Evolutionary conservation across 345 rosid genomes (phyloP).

Genomic region (Murraya paniculata): DNA sequence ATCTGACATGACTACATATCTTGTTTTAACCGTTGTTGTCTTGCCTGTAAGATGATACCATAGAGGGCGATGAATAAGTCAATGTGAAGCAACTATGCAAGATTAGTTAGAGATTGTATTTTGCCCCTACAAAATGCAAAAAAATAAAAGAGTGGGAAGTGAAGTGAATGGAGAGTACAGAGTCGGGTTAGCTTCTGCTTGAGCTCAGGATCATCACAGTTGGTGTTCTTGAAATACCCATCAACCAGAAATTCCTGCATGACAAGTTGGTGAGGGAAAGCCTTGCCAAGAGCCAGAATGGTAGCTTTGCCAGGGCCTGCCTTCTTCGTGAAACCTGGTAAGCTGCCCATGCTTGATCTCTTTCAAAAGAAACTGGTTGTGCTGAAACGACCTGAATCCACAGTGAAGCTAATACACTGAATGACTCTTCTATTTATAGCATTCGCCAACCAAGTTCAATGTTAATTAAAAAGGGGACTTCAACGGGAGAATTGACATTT

Average conservation of each 20-base stretch:
- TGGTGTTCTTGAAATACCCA: slow-evolving; percentile 87
- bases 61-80: not conserved
- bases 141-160: slow-evolving; percentile 13
- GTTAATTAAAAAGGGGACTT: not conserved
- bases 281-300: slow-evolving; percentile 83
- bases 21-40: slow-evolving; percentile 91
- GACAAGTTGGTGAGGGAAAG: slow-evolving; percentile 95
- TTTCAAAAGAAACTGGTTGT: not conserved
- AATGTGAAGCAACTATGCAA: not conserved
- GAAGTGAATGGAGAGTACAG: slow-evolving; percentile 50
- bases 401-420: slow-evolving; percentile 7
- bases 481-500: not conserved
- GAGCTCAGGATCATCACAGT: slow-evolving; percentile 87
- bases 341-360: slow-evolving; percentile 50
- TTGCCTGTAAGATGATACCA: slow-evolving; percentile 50
- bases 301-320: slow-evolving; percentile 68
- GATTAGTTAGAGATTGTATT: not conserved
- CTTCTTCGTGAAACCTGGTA: slow-evolving; percentile 33
- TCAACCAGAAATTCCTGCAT: slow-evolving; percentile 94
- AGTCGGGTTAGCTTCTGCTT: slow-evolving; percentile 83
- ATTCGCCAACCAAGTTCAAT: slow-evolving; percentile 4
- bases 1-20: slow-evolving; percentile 96
- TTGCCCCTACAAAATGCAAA: not conserved
- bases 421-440: slow-evolving; percentile 31
- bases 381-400: slow-evolving; percentile 14